Evolutionary conservation across 148 eudicot species (phyloP).

Genomic region (Polygonum aviculare): DNA sequence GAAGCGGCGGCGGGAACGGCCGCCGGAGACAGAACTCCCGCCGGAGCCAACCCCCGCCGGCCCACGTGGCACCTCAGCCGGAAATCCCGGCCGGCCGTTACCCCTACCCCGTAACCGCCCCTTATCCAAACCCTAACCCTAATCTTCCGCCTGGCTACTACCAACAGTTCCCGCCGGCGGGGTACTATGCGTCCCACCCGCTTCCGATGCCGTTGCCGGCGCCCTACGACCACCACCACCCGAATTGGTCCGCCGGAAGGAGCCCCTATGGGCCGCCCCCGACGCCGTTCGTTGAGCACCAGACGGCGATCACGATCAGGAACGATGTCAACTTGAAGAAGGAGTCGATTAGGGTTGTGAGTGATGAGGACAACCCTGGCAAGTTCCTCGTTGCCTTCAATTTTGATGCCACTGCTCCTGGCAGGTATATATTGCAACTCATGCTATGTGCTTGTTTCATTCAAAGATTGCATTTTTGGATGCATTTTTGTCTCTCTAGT

Average conservation of each 20-base stretch:
- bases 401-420: slow-evolving; percentile 79
- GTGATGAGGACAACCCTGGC: slow-evolving; percentile 74
- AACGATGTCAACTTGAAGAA: slow-evolving; percentile 92
- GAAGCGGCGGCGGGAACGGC: slow-evolving; percentile 40
- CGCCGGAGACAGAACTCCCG: slow-evolving; percentile 38
- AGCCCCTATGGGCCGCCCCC: slow-evolving; percentile 57
- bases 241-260: slow-evolving; percentile 45
- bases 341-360: slow-evolving; percentile 67
- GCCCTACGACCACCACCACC: slow-evolving; percentile 69
- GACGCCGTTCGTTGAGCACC: slow-evolving; percentile 68
- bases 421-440: slow-evolving; percentile 54
- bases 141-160: slow-evolving; percentile 33
- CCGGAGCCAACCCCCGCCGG: slow-evolving; percentile 29
- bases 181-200: slow-evolving; percentile 51
- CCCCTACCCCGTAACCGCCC: slow-evolving; percentile 73
- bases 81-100: slow-evolving; percentile 49
- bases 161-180: slow-evolving; percentile 24
- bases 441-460: background rate
- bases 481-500: background rate
- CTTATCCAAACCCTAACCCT: slow-evolving; percentile 43
- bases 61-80: slow-evolving; percentile 27
- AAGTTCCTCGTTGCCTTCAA: slow-evolving; percentile 71
- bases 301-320: slow-evolving; percentile 84
- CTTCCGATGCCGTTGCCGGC: slow-evolving; percentile 61
- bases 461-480: background rate